Evolutionary conservation across 2,329 filamentous ascomycete genomes (phyloP).

Genomic region (Paecilomyces dactylethromorphus): DNA sequence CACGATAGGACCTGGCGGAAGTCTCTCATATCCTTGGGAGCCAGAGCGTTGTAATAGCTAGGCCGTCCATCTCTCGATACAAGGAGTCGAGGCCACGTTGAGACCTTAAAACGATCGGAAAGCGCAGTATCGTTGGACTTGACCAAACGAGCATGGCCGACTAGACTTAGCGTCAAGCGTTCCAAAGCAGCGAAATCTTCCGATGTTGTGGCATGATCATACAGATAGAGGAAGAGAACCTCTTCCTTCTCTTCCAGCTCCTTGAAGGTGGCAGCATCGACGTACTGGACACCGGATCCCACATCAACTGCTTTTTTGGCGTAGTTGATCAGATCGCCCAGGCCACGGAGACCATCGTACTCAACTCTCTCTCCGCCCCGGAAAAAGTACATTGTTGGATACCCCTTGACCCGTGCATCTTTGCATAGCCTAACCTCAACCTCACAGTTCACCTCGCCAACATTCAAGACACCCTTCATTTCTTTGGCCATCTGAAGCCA

Average conservation of each 20-base stretch:
- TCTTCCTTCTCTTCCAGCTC: slow-evolving; percentile 87
- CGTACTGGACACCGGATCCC: slow-evolving; percentile 69
- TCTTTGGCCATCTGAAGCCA: slow-evolving; percentile 88
- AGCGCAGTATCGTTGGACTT: slow-evolving; percentile 77
- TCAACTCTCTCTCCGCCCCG: slow-evolving; percentile 85
- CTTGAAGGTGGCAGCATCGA: slow-evolving; percentile 69
- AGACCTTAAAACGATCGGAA: slow-evolving; percentile 83
- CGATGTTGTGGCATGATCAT: slow-evolving; percentile 85
- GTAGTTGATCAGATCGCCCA: slow-evolving; percentile 84
- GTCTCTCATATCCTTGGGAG: slow-evolving; percentile 88
- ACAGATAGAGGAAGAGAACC: slow-evolving; percentile 96
- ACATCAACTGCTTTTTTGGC: slow-evolving; percentile 79
- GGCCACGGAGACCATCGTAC: slow-evolving; percentile 82
- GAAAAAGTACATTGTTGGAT: slow-evolving; percentile 90
- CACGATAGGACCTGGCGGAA: slow-evolving; percentile 72
- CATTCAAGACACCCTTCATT: slow-evolving; percentile 81
- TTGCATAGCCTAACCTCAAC: slow-evolving; percentile 82
- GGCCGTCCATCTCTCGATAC: slow-evolving; percentile 85
- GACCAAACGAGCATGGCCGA: slow-evolving; percentile 86
- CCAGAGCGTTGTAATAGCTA: slow-evolving; percentile 81
- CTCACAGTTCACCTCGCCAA: slow-evolving; percentile 96
- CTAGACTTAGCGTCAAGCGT: slow-evolving; percentile 75
- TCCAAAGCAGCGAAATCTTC: slow-evolving; percentile 91
- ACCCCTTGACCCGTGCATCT: slow-evolving; percentile 71
- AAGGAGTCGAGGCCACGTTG: slow-evolving; percentile 88